These are phyloP conservation scores for Schoenoplectus tabernaemontani DNA, from an alignment of 202 grass and related monocot species.

Conservation along the genomic window DNA sequence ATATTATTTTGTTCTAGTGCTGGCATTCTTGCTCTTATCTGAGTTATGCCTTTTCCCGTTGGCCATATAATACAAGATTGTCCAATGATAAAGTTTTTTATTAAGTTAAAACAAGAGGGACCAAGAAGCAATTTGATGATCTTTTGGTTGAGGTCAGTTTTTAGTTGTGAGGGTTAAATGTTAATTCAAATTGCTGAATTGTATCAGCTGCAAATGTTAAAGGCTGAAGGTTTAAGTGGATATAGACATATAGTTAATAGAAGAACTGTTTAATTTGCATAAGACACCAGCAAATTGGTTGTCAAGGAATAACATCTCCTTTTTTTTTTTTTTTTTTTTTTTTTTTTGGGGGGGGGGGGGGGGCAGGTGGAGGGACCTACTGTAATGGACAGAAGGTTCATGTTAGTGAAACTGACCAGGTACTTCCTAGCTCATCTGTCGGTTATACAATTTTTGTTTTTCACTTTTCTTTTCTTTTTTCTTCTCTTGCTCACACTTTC, in stretches of 20 bases:
- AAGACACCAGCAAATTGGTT: neutral
- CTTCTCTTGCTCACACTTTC: neutral
- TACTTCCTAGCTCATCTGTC: conserved; percentile 31
- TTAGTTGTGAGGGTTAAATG: no score
- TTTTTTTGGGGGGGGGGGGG: no score
- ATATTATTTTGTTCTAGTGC: no score
- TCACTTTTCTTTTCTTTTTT: neutral
- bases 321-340: no score
- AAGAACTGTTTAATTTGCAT: neutral
- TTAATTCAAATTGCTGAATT: no score
- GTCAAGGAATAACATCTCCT: conserved; percentile 9
- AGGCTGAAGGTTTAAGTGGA: neutral
- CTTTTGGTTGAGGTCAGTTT: neutral
- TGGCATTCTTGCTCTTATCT: no score
- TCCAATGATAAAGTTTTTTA: neutral
- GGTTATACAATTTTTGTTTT: neutral
- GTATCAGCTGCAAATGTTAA: neutral
- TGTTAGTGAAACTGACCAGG: conserved; percentile 86
- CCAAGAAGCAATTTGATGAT: neutral
- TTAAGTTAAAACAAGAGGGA: neutral
- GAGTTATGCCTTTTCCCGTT: neutral
- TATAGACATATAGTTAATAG: neutral
- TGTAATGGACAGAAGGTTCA: conserved; percentile 95
- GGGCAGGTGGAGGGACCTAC: conserved; percentile 76
- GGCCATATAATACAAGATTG: neutral